Evolutionary conservation across 257 asterid species (phyloP).

Genomic region (Fraxinus cuspidata): DNA sequence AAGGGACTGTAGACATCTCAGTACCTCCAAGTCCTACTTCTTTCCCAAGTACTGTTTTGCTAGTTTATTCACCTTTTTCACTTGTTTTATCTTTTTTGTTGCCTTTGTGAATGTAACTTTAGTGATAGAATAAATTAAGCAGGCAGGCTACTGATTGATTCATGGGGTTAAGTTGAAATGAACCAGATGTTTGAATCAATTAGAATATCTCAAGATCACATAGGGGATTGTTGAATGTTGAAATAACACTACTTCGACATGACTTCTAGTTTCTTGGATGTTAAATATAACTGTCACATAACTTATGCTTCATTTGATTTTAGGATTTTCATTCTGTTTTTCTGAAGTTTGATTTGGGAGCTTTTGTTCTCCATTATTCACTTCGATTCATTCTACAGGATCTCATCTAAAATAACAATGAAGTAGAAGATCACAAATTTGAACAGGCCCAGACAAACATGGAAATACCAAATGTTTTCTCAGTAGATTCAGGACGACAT

Average conservation of each 20-base stretch:
- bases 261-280: background rate
- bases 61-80: background rate
- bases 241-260: background rate
- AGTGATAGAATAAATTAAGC: background rate
- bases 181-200: background rate
- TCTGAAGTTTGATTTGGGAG: background rate
- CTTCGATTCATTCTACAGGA: background rate
- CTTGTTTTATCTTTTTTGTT: background rate
- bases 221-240: background rate
- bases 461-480: background rate
- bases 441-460: background rate
- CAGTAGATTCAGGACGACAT: background rate
- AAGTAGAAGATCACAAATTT: background rate
- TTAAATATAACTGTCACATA: background rate
- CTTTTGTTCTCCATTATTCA: background rate
- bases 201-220: background rate
- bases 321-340: background rate
- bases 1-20: constrained; percentile 55
- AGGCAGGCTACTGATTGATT: background rate
- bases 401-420: background rate
- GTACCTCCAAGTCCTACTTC: constrained; percentile 55
- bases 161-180: constrained; percentile 9
- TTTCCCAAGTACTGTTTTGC: constrained; percentile 36
- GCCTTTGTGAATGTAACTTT: background rate
- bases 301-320: background rate